A percentile compares a stretch with the other conserved stretches of the same genome.
Evolutionary conservation across 2,329 filamentous ascomycete genomes (phyloP).

Genomic region (Epichloe aotearoae): DNA sequence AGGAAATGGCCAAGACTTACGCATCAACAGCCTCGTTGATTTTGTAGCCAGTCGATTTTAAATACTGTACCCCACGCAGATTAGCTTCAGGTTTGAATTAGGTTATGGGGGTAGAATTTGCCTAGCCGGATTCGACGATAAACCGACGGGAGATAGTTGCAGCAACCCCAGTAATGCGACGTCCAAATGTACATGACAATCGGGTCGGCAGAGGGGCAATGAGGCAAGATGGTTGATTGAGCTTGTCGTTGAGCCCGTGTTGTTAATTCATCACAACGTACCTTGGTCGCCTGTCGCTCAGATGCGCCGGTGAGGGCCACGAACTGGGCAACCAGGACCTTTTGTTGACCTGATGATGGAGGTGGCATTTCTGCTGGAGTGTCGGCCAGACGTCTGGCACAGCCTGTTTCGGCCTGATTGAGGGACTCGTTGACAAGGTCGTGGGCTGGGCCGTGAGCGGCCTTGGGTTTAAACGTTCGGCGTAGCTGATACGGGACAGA

Average conservation of each 20-base stretch:
- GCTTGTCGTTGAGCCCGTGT: neutral
- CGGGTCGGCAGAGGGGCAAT: conserved; percentile 1
- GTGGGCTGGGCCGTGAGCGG: neutral
- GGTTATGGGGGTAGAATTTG: neutral
- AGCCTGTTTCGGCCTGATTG: neutral
- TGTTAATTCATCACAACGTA: conserved; percentile 18
- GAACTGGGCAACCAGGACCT: conserved; percentile 28
- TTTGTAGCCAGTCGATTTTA: conserved; percentile 35
- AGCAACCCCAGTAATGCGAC: neutral
- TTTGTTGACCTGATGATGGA: conserved; percentile 24
- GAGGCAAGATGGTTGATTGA: neutral
- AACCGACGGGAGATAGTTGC: neutral
- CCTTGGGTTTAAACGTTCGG: neutral
- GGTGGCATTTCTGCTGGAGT: conserved; percentile 23
- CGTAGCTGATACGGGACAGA: neutral
- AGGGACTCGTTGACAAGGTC: neutral
- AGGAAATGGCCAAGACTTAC: conserved; percentile 30
- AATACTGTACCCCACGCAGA: conserved; percentile 23
- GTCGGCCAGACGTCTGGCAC: neutral
- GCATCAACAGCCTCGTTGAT: conserved; percentile 41
- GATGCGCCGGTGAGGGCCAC: conserved; percentile 28
- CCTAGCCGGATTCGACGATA: neutral
- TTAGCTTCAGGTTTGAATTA: conserved; percentile 11
- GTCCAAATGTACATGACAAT: neutral
- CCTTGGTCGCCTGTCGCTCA: conserved; percentile 30